phyloP scores from a whole-genome alignment of 345 rosid species.

The Eucalyptus pauciflora region DNA sequence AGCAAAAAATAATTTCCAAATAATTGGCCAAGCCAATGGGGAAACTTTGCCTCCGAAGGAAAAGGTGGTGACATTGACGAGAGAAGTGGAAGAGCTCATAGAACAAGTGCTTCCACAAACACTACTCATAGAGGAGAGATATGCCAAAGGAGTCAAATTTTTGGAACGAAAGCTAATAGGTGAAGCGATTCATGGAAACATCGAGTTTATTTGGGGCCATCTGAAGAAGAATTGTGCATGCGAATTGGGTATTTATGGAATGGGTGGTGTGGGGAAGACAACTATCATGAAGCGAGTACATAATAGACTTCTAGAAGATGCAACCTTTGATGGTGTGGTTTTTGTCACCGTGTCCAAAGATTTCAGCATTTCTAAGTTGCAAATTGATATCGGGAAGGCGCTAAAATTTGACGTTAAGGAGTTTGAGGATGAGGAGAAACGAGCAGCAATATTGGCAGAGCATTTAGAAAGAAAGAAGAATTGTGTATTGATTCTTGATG shows the following conservation, averaged over 20 bases:
- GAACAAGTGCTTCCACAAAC: rapidly evolving
- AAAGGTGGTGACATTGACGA: no score
- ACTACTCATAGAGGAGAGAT: background rate
- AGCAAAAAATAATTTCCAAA: no score
- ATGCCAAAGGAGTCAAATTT: background rate
- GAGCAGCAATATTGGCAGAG: no score
- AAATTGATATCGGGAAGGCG: no score
- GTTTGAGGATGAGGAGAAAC: no score
- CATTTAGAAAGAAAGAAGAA: no score
- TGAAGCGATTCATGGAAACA: background rate
- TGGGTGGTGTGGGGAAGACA: background rate
- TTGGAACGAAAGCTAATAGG: background rate
- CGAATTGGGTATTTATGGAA: background rate
- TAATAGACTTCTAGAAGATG: background rate
- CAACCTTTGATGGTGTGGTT: background rate
- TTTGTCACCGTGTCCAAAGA: background rate
- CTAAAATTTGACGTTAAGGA: no score
- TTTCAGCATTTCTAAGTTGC: no score
- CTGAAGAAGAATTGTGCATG: background rate
- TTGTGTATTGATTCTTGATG: no score
- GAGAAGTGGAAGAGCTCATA: background rate
- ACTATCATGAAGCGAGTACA: background rate
- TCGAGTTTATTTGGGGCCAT: background rate
- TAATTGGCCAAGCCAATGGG: no score
- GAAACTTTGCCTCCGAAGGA: no score